Conservation (phyloP, 2,329 filamentous ascomycete genomes). For the Calonectria multiphialidica region DNA sequence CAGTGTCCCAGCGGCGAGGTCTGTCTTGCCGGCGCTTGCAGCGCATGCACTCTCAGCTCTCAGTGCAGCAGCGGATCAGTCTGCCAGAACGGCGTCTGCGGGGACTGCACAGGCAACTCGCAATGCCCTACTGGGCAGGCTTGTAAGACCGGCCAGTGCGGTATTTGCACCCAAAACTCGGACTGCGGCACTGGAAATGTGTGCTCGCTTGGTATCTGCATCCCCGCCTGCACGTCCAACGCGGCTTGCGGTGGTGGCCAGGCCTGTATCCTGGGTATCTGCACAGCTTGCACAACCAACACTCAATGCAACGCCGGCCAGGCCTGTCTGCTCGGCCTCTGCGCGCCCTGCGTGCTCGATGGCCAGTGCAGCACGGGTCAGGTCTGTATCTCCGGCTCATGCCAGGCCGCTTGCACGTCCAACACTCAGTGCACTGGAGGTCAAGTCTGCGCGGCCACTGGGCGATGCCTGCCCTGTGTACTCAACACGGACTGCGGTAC, state of each 20-base stretch:
- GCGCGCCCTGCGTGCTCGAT: conserved; percentile 10
- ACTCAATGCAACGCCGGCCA: conserved; percentile 17
- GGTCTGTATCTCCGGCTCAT: conserved; percentile 23
- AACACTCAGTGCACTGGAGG: conserved; percentile 9
- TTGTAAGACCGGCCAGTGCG: conserved; percentile 17
- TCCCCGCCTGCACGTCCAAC: conserved; percentile 16
- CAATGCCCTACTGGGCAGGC: conserved; percentile 6
- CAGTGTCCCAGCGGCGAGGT: conserved; percentile 15
- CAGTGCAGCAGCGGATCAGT: conserved; percentile 15
- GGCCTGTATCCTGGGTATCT: conserved; percentile 24
- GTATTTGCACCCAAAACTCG: conserved; percentile 4
- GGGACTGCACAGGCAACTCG: conserved; percentile 19
- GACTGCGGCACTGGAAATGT: conserved; percentile 18
- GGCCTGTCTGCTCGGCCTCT: conserved; percentile 11
- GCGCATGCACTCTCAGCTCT: not conserved
- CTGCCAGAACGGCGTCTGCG: conserved; percentile 15
- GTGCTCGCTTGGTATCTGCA: conserved; percentile 23
- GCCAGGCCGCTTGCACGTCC: conserved; percentile 15
- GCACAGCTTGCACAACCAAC: conserved; percentile 10
- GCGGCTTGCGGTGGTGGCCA: conserved; percentile 9
- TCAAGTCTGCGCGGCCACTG: conserved; percentile 9
- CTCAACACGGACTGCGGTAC: conserved; percentile 20
- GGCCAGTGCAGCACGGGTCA: conserved; percentile 15
- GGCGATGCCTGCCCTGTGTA: conserved; percentile 14
- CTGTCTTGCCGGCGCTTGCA: conserved; percentile 5